phyloP scores from a whole-genome alignment of 208 protist genomes.

The Trypanosoma melophagium region DNA sequence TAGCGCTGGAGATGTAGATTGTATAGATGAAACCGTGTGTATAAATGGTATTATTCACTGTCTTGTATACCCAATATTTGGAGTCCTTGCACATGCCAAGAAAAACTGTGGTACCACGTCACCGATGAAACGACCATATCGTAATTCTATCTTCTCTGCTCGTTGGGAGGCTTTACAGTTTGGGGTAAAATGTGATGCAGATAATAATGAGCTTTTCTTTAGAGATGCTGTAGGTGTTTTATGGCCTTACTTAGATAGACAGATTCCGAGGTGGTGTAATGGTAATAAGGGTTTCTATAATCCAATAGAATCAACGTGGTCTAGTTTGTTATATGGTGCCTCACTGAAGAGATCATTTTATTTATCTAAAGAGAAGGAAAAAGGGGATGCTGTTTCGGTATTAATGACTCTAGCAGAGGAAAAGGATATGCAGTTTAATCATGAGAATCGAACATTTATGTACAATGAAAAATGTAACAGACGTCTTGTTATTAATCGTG shows the following conservation, averaged over 20 bases:
- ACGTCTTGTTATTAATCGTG: constrained; percentile 33
- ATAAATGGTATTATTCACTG: constrained; percentile 57
- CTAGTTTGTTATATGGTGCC: constrained; percentile 3
- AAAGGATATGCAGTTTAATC: constrained; percentile 23
- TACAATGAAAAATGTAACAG: constrained; percentile 32
- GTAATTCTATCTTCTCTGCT: constrained; percentile 65
- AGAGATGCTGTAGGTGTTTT: constrained; percentile 10
- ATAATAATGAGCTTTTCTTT: not conserved
- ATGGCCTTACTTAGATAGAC: constrained; percentile 39
- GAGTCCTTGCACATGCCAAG: constrained; percentile 23
- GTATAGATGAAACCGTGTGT: constrained; percentile 13
- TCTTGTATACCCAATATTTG: constrained; percentile 56
- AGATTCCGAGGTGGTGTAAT: constrained; percentile 22
- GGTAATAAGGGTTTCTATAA: not conserved
- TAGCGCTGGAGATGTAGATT: not conserved
- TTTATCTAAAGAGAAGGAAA: not conserved
- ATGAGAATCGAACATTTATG: constrained; percentile 41
- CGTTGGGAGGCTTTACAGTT: constrained; percentile 31
- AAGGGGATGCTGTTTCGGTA: not conserved
- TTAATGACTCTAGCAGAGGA: not conserved
- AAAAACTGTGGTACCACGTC: constrained; percentile 44
- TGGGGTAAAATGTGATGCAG: not conserved
- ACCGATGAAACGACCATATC: constrained; percentile 45
- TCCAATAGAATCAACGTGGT: not conserved
- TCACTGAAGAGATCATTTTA: not conserved